These are phyloP conservation scores for Talaromyces ruber DNA, from an alignment of 495 filamentous ascomycete species.

Conservation along the genomic window DNA sequence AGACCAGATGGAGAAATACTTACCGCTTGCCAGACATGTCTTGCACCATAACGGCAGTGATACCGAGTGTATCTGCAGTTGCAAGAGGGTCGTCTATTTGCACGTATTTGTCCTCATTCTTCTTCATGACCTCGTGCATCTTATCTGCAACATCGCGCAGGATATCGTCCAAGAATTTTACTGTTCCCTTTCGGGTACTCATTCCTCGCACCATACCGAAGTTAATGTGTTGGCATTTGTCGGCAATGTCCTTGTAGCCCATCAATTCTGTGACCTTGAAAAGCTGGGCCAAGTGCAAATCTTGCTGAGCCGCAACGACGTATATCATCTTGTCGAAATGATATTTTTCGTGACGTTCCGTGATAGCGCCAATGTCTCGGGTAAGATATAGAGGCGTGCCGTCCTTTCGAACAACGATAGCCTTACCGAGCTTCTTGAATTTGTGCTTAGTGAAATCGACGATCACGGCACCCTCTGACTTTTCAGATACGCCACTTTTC, in stretches of 20 bases:
- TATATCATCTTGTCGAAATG: slow-evolving; percentile 73
- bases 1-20: slow-evolving; percentile 9
- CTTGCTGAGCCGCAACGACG: slow-evolving; percentile 61
- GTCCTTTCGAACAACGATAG: slow-evolving; percentile 58
- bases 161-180: slow-evolving; percentile 64
- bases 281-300: slow-evolving; percentile 62
- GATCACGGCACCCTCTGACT: slow-evolving; percentile 81
- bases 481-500: slow-evolving; percentile 64
- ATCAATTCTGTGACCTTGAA: slow-evolving; percentile 65
- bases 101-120: slow-evolving; percentile 54
- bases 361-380: slow-evolving; percentile 60
- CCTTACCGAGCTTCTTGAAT: slow-evolving; percentile 60
- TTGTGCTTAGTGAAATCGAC: slow-evolving; percentile 76
- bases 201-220: slow-evolving; percentile 68
- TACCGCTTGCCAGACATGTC: slow-evolving; percentile 64
- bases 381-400: slow-evolving; percentile 65
- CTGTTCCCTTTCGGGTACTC: slow-evolving; percentile 61
- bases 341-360: slow-evolving; percentile 54
- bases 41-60: slow-evolving; percentile 64
- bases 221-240: slow-evolving; percentile 60
- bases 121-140: slow-evolving; percentile 66
- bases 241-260: slow-evolving; percentile 52
- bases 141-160: slow-evolving; percentile 54
- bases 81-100: slow-evolving; percentile 54
- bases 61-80: slow-evolving; percentile 49